Evolutionary conservation across 140 eudicot genomes (phyloP).

Genomic region (Ambrosia hybrid): DNA sequence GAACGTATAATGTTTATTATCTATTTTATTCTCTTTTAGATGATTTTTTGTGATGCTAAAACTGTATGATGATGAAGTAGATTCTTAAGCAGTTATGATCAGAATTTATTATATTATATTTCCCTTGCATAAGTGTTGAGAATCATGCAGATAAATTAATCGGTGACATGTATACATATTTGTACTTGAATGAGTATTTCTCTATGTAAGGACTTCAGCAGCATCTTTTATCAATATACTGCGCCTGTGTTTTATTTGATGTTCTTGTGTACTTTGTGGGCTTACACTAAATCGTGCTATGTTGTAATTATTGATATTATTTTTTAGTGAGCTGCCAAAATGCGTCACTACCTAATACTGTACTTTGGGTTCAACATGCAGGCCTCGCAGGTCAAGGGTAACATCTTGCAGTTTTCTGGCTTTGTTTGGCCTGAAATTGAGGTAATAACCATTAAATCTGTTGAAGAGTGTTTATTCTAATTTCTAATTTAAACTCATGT

Average conservation of each 20-base stretch:
- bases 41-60: neutral
- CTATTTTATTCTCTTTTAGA: constrained; percentile 4
- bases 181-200: neutral
- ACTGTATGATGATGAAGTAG: constrained; percentile 14
- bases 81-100: neutral
- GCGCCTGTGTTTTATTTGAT: neutral
- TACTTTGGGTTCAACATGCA: constrained; percentile 37
- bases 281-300: constrained; percentile 13
- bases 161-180: constrained; percentile 4
- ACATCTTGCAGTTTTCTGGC: constrained; percentile 88
- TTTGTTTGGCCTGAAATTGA: constrained; percentile 85
- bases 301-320: neutral
- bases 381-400: constrained; percentile 76
- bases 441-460: constrained; percentile 39
- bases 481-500: neutral
- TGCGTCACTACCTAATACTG: neutral
- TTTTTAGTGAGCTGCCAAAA: neutral
- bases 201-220: neutral
- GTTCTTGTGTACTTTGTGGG: constrained; percentile 2
- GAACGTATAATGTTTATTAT: constrained; percentile 2
- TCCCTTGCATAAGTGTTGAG: neutral
- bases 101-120: neutral
- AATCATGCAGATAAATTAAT: constrained; percentile 8
- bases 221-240: constrained; percentile 1
- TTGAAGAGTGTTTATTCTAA: neutral